Conservation (phyloP, 164 flowering plant genomes). For the Vitis amurensis region DNA sequence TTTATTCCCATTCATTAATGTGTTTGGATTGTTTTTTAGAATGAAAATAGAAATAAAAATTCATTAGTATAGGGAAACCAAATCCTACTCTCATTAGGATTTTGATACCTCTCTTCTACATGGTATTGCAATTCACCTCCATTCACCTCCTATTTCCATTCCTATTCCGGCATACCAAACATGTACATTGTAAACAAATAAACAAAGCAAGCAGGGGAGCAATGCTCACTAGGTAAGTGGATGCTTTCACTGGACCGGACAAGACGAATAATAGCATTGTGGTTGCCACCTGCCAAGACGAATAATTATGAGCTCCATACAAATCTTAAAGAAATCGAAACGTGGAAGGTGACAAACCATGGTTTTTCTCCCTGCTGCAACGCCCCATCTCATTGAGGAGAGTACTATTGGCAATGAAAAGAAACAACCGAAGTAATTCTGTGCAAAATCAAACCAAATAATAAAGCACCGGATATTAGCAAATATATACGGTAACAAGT, state of each 20-base stretch:
- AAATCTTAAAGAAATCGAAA: neutral
- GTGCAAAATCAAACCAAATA: constrained; percentile 19
- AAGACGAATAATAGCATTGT: constrained; percentile 68
- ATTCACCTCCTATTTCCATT: no score
- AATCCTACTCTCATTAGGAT: no score
- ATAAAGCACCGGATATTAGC: neutral
- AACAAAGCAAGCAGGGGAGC: neutral
- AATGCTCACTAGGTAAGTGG: constrained; percentile 63
- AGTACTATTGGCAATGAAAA: constrained; percentile 88
- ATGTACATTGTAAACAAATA: neutral
- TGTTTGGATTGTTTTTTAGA: no score
- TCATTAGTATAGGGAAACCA: no score
- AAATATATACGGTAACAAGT: neutral
- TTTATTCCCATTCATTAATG: no score
- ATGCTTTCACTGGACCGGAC: constrained; percentile 89
- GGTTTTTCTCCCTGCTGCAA: constrained; percentile 87
- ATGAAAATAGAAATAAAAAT: no score
- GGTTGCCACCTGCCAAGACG: constrained; percentile 73
- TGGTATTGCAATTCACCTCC: no score
- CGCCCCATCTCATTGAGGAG: constrained; percentile 88
- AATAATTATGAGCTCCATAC: neutral
- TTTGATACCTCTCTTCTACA: no score
- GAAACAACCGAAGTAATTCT: constrained; percentile 94
- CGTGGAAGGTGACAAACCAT: constrained; percentile 48
- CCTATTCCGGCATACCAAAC: no score